Evolutionary conservation across 2,329 filamentous ascomycete genomes (phyloP).

Genomic region (Rhynchosporium agropyri): DNA sequence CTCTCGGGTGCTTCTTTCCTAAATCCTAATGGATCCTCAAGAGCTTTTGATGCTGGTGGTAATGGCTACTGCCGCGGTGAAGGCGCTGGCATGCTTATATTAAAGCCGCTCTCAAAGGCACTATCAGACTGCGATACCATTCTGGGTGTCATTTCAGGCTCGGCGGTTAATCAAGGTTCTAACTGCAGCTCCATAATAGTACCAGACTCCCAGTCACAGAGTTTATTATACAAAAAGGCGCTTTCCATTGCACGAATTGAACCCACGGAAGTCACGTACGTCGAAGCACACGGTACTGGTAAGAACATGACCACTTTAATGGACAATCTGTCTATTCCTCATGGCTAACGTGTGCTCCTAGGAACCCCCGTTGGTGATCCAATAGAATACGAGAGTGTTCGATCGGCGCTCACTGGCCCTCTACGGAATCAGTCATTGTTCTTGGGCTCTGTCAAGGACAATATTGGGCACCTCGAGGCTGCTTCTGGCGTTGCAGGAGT

Average conservation of each 20-base stretch:
- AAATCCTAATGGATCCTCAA: conserved; percentile 39
- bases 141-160: conserved; percentile 56
- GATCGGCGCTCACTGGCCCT: conserved; percentile 18
- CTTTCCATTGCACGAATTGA: conserved; percentile 14
- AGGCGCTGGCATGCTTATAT: conserved; percentile 57
- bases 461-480: conserved; percentile 50
- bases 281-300: conserved; percentile 23
- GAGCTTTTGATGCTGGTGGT: conserved; percentile 43
- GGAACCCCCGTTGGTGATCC: conserved; percentile 30
- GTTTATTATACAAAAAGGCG: background rate
- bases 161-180: conserved; percentile 48
- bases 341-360: no score
- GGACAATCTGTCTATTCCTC: no score
- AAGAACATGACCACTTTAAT: no score
- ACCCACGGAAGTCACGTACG: conserved; percentile 13
- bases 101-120: conserved; percentile 58
- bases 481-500: conserved; percentile 48
- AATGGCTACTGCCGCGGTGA: conserved; percentile 46
- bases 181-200: conserved; percentile 24
- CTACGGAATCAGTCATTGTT: background rate
- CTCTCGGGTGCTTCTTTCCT: conserved; percentile 50
- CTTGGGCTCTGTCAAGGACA: conserved; percentile 43
- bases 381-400: conserved; percentile 26
- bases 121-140: conserved; percentile 60
- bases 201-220: background rate